Conservation (phyloP, 169 alveolate genomes). For the Plasmodium sp. region DNA sequence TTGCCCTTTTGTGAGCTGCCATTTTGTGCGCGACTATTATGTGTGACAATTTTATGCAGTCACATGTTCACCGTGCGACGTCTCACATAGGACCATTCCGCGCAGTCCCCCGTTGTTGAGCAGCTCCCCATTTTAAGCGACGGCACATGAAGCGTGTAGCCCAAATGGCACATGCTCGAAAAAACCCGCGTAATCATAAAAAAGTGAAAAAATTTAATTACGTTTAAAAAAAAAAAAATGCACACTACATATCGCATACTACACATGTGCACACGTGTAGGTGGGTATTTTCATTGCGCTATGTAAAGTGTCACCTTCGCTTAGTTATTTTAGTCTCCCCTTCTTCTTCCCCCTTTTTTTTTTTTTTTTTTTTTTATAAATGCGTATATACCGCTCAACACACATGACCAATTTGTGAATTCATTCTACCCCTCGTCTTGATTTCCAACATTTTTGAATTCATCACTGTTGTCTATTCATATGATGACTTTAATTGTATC, state of each 20-base stretch:
- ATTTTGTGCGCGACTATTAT: neutral
- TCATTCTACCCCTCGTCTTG: neutral
- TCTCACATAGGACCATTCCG: neutral
- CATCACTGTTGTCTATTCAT: conserved; percentile 8
- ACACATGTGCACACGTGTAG: neutral
- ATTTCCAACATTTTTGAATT: neutral
- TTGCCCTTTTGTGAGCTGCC: neutral
- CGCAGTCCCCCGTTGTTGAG: neutral
- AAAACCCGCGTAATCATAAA: neutral
- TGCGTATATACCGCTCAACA: neutral
- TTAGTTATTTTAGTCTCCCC: neutral
- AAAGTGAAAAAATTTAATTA: neutral
- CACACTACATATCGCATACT: neutral
- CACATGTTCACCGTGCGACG: neutral
- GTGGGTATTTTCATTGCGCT: neutral
- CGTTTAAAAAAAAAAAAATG: neutral
- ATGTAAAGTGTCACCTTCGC: neutral
- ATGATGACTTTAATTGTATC: neutral
- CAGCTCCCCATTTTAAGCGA: neutral
- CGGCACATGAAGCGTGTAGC: neutral
- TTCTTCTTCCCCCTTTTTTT: neutral
- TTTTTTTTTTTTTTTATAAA: neutral
- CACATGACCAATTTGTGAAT: conserved; percentile 1
- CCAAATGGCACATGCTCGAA: neutral
- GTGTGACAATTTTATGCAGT: neutral